phyloP scores from a whole-genome alignment of 192 early-diverging fungal genomes.

The Backusella parvicylindrica region DNA sequence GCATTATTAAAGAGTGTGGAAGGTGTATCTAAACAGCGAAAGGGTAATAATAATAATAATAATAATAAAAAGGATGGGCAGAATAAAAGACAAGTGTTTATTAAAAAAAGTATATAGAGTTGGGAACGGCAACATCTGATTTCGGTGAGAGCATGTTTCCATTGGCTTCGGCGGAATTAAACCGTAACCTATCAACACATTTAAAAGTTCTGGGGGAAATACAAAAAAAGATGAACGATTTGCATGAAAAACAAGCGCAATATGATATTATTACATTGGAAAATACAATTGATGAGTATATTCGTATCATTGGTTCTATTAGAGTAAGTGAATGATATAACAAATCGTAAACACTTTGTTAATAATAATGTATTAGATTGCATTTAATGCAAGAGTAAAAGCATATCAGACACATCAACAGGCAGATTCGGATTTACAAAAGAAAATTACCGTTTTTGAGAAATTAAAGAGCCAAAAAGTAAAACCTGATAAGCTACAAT shows the following conservation, averaged over 20 bases:
- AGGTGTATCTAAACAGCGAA: slow-evolving; percentile 69
- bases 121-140: slow-evolving; percentile 67
- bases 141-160: slow-evolving; percentile 77
- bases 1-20: slow-evolving; percentile 77
- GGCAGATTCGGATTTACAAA: slow-evolving; percentile 64
- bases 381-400: slow-evolving; percentile 72
- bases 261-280: slow-evolving; percentile 72
- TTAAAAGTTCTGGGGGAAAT: slow-evolving; percentile 73
- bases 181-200: slow-evolving; percentile 60
- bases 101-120: slow-evolving; percentile 36
- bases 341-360: neutral
- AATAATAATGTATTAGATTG: slow-evolving; percentile 40
- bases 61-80: no score
- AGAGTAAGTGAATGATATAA: slow-evolving; percentile 41
- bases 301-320: slow-evolving; percentile 82
- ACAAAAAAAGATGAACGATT: slow-evolving; percentile 72
- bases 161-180: slow-evolving; percentile 70
- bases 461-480: slow-evolving; percentile 48
- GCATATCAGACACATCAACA: slow-evolving; percentile 67
- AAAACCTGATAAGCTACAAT: slow-evolving; percentile 49
- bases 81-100: neutral
- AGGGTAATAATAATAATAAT: no score
- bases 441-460: slow-evolving; percentile 64
- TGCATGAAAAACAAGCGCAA: slow-evolving; percentile 77
- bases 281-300: slow-evolving; percentile 84